A percentile compares a stretch with the other conserved stretches of the same genome.
Evolutionary conservation across 2,329 filamentous ascomycete genomes (phyloP).

Genomic region (Cercospora beticola): DNA sequence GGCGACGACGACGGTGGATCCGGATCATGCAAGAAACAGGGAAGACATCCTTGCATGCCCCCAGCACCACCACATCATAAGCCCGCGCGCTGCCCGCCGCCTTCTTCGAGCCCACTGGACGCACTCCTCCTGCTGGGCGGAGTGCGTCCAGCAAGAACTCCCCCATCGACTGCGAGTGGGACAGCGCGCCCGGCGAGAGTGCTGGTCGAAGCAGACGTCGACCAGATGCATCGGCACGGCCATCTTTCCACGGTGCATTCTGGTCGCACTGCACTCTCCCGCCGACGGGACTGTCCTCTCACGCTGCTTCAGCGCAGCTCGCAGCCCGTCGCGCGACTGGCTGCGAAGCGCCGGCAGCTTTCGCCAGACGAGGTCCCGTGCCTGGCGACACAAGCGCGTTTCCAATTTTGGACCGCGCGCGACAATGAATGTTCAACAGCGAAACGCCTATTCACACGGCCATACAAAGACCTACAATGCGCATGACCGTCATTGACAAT

Average conservation of each 20-base stretch:
- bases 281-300: background rate
- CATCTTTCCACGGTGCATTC: background rate
- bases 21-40: slow-evolving; percentile 7
- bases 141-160: slow-evolving; percentile 19
- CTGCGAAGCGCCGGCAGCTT: background rate
- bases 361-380: background rate
- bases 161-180: slow-evolving; percentile 2
- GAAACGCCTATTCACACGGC: slow-evolving; percentile 43
- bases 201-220: background rate
- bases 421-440: slow-evolving; percentile 37
- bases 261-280: background rate
- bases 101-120: background rate
- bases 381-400: slow-evolving; percentile 1
- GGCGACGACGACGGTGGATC: background rate
- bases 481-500: slow-evolving; percentile 37
- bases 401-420: background rate
- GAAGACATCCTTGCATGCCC: slow-evolving; percentile 8
- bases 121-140: slow-evolving; percentile 22
- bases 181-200: background rate
- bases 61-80: background rate
- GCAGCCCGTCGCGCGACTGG: slow-evolving; percentile 15
- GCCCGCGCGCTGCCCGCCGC: background rate
- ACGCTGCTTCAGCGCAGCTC: slow-evolving; percentile 6
- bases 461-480: slow-evolving; percentile 32
- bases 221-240: background rate